Base-by-base conservation (phyloP, 2,329 filamentous ascomycete species). In the Paecilomyces niveus region DNA sequence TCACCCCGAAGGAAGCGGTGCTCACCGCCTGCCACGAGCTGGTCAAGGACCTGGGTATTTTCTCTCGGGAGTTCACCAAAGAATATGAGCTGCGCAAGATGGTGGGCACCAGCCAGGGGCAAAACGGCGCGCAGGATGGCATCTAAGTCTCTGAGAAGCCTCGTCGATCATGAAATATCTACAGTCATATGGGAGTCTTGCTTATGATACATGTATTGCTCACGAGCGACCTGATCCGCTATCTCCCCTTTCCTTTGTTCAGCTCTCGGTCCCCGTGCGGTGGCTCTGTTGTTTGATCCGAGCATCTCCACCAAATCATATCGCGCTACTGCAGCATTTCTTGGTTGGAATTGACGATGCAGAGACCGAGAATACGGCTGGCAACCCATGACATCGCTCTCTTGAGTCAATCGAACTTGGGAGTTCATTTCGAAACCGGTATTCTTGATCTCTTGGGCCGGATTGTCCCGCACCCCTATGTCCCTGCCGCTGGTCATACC, bases 41-140 rank as follows among this genome's bases (percentile, higher is more conserved):
- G 53, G 89, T 99, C 62, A 83, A 86, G 59, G 88, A 95, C 64
- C 84, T 96, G 57, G 88, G 88, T 58, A 87, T 86, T 63, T 80
- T 99, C 59, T 89, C 89, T 62, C 86, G 90, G 63, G 90, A 95
- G 71, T 96, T 97, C 73, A 96, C 90, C 21, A 92, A 93, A 70
- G 93, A 97, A 75, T 94, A 87, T 77, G 90, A 95, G 75, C 78
- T 96, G 67, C 87, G 90, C 68, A 92, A 92, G 76, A 93, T 95
- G 83, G 90, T 88, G 60, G 84, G 84, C 52, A 85, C 84, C 22
- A 83, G 84, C 55, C 84, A 87, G 65, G 75, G 75, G 62, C 69
- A 72, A 58, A 70, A 67, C 53, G 65, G 60, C 2, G 54, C 54
- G 26, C 61, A 59, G 32, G 62, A 62, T 31, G 62, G 60, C 15